These are phyloP conservation scores for Fusarium musae DNA, from an alignment of 2,329 filamentous ascomycete species.

Conservation along the genomic window DNA sequence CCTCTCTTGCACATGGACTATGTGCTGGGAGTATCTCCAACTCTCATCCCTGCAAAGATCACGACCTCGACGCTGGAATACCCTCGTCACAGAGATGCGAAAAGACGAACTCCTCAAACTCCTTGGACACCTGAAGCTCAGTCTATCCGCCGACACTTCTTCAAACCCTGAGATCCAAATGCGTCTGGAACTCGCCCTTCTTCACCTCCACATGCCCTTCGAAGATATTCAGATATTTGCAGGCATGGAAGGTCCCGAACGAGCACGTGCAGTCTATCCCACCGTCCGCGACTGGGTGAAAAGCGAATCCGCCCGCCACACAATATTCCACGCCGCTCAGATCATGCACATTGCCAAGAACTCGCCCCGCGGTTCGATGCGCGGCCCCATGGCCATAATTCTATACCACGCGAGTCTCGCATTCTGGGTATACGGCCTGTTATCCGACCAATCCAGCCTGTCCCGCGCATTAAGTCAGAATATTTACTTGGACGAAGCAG, in stretches of 20 bases:
- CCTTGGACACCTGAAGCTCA: slow-evolving; percentile 33
- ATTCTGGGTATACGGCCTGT: slow-evolving; percentile 42
- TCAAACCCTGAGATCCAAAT: slow-evolving; percentile 44
- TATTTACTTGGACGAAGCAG: slow-evolving; percentile 14
- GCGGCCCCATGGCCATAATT: slow-evolving; percentile 41
- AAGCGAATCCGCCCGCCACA: slow-evolving; percentile 48
- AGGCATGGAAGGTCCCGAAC: slow-evolving; percentile 54
- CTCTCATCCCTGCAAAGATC: slow-evolving; percentile 40
- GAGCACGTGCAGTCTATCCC: slow-evolving; percentile 49
- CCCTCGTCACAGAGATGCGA: slow-evolving; percentile 41
- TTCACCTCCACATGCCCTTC: slow-evolving; percentile 54
- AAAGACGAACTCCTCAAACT: slow-evolving; percentile 46
- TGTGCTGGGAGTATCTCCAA: slow-evolving; percentile 48
- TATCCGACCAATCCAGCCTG: slow-evolving; percentile 1
- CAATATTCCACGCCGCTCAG: slow-evolving; percentile 46
- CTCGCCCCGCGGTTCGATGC: slow-evolving; percentile 29
- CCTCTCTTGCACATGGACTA: slow-evolving; percentile 42
- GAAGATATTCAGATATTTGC: slow-evolving; percentile 57
- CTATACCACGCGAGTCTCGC: slow-evolving; percentile 45
- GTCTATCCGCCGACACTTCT: not conserved
- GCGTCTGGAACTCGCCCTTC: slow-evolving; percentile 47
- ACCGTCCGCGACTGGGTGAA: slow-evolving; percentile 51
- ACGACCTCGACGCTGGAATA: slow-evolving; percentile 43
- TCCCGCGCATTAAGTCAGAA: not conserved
- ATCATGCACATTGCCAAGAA: slow-evolving; percentile 38